Evolutionary conservation across 73 alveolate genomes (phyloP).

Genomic region (Paramecium sonneborni): DNA sequence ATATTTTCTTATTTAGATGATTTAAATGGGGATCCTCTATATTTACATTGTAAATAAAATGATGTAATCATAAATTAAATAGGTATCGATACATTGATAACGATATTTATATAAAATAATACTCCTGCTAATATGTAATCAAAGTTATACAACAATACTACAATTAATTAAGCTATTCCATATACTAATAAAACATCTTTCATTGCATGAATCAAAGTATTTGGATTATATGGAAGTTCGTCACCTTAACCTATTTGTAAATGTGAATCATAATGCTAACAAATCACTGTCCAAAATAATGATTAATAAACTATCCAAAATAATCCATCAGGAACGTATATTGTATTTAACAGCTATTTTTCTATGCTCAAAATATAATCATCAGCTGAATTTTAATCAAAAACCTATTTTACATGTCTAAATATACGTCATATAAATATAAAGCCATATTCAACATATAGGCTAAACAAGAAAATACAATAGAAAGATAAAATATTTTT

Average conservation of each 20-base stretch:
- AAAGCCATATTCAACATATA: slow-evolving; percentile 11
- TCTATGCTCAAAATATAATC: neutral
- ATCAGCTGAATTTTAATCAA: neutral
- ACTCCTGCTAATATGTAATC: neutral
- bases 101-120: neutral
- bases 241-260: neutral
- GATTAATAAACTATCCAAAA: slow-evolving; percentile 21
- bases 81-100: neutral
- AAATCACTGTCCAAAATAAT: neutral
- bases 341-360: slow-evolving; percentile 25
- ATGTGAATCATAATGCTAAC: neutral
- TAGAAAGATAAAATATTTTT: neutral
- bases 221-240: neutral
- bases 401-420: neutral
- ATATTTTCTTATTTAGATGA: neutral
- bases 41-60: neutral
- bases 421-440: neutral
- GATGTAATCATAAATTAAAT: neutral
- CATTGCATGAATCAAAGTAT: neutral
- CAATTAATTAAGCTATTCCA: neutral
- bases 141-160: neutral
- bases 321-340: slow-evolving; percentile 5
- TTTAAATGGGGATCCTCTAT: slow-evolving; percentile 5
- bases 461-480: slow-evolving; percentile 24
- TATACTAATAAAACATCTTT: neutral